These are phyloP conservation scores for Talaromyces liani DNA, from an alignment of 495 filamentous ascomycete species.

Conservation along the genomic window DNA sequence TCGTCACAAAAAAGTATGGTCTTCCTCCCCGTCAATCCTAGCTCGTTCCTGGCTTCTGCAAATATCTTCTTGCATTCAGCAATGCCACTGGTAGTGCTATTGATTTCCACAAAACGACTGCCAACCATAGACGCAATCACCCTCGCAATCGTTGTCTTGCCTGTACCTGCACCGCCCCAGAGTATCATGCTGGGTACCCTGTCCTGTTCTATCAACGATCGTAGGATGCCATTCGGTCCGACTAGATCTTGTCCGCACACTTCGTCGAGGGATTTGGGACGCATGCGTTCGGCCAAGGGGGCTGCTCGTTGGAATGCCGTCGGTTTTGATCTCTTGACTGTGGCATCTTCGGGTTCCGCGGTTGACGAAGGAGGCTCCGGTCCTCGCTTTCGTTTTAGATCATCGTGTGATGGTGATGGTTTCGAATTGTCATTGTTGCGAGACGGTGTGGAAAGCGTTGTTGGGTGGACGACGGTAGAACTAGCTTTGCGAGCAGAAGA, in stretches of 20 bases:
- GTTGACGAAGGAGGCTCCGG: slow-evolving; percentile 9
- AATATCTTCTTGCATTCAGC: slow-evolving; percentile 95
- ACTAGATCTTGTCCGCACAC: slow-evolving; percentile 90
- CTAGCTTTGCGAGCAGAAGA: slow-evolving; percentile 44
- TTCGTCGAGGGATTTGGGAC: slow-evolving; percentile 74
- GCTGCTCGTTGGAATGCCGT: slow-evolving; percentile 59
- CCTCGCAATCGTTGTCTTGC: slow-evolving; percentile 95
- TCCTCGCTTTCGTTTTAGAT: slow-evolving; percentile 13
- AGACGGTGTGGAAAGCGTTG: slow-evolving; percentile 11
- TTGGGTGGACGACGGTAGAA: slow-evolving; percentile 11
- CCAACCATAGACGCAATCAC: slow-evolving; percentile 77
- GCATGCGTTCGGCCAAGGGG: slow-evolving; percentile 90
- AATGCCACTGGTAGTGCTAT: slow-evolving; percentile 86
- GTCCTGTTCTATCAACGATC: slow-evolving; percentile 83
- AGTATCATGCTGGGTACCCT: slow-evolving; percentile 90
- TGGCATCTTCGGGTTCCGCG: slow-evolving; percentile 17
- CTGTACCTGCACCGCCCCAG: slow-evolving; percentile 87
- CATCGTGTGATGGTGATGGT: slow-evolving; percentile 18
- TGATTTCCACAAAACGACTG: slow-evolving; percentile 89
- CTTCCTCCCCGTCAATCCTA: slow-evolving; percentile 73
- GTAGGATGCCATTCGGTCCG: slow-evolving; percentile 72
- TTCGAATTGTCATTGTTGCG: slow-evolving; percentile 31
- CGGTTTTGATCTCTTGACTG: slow-evolving; percentile 54
- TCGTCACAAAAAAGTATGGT: slow-evolving; percentile 98
- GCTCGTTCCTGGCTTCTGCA: slow-evolving; percentile 72